phyloP scores from a whole-genome alignment of 805 yeast genomes.

The Nakazawaea populi region DNA sequence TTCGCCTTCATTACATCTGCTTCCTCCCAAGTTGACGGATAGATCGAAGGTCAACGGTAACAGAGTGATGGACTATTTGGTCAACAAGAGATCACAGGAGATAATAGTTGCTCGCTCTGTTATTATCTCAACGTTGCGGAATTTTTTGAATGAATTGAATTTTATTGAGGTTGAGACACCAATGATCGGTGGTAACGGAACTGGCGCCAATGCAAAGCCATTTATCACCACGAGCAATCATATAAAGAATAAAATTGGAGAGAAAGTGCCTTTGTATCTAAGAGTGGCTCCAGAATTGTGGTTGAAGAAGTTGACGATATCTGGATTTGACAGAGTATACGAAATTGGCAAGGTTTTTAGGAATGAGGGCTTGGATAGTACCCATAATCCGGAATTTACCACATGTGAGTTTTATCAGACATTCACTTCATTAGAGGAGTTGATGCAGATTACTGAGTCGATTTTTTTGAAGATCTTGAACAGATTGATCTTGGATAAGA shows the following conservation, averaged over 20 bases:
- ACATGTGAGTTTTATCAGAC: constrained; percentile 85
- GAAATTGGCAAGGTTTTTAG: constrained; percentile 85
- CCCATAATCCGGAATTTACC: constrained; percentile 94
- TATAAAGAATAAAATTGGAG: constrained; percentile 22
- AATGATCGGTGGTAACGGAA: constrained; percentile 52
- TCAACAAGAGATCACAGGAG: constrained; percentile 45
- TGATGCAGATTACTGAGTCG: constrained; percentile 59
- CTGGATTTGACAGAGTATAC: constrained; percentile 82
- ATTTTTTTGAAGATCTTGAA: constrained; percentile 39
- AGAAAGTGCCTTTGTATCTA: constrained; percentile 39
- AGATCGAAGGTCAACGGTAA: constrained; percentile 53
- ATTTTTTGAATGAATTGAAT: constrained; percentile 43
- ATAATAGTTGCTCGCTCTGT: constrained; percentile 44
- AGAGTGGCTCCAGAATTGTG: constrained; percentile 95
- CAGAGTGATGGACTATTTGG: constrained; percentile 69
- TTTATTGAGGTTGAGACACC: constrained; percentile 92
- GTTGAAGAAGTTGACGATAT: constrained; percentile 76
- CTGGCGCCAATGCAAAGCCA: constrained; percentile 94
- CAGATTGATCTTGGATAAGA: constrained; percentile 20
- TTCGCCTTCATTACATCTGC: constrained; percentile 63
- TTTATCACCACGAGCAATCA: constrained; percentile 48
- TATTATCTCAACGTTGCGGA: constrained; percentile 51
- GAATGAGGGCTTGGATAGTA: constrained; percentile 88
- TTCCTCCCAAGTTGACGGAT: constrained; percentile 61
- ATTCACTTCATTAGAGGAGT: constrained; percentile 57